A percentile compares a stretch with the other conserved stretches of the same genome.
Evolutionary conservation across 805 yeast species (phyloP).

Genomic region (Candida patagonica): DNA sequence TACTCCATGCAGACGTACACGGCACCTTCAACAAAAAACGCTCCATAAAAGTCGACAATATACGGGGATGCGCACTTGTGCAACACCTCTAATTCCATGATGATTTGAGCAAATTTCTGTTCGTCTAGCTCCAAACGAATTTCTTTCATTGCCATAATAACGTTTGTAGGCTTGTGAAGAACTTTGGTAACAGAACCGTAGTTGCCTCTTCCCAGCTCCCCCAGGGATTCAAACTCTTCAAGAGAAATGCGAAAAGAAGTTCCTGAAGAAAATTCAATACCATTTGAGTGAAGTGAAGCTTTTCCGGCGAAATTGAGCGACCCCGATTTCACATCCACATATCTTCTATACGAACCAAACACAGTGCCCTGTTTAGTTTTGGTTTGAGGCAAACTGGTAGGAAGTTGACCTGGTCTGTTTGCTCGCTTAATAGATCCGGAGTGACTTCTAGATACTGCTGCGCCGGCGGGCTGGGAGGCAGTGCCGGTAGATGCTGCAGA

Average conservation of each 20-base stretch:
- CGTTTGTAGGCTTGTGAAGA: conserved; percentile 83
- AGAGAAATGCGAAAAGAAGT: conserved; percentile 76
- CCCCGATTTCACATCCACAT: conserved; percentile 87
- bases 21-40: conserved; percentile 94
- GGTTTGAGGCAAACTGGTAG: conserved; percentile 1
- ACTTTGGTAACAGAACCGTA: conserved; percentile 95
- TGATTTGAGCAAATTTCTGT: conserved; percentile 82
- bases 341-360: conserved; percentile 78
- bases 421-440: conserved; percentile 8
- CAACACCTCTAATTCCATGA: conserved; percentile 91
- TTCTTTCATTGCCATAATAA: conserved; percentile 95
- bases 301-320: conserved; percentile 88
- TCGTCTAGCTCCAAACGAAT: conserved; percentile 90
- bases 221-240: conserved; percentile 62
- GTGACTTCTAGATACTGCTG: conserved; percentile 17
- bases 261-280: conserved; percentile 85
- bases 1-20: conserved; percentile 97
- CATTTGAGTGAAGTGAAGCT: conserved; percentile 83
- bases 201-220: conserved; percentile 90
- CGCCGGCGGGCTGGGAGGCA: conserved; percentile 19
- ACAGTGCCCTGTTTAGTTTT: conserved; percentile 9
- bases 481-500: conserved; percentile 14
- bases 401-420: conserved; percentile 4
- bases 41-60: conserved; percentile 95
- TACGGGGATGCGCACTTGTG: conserved; percentile 86